Evolutionary conservation across 1,139 yeast genomes (phyloP), one percentile per base, ranked within the genome.

Genomic region (Hemisphaericaspora lyxosophila): DNA sequence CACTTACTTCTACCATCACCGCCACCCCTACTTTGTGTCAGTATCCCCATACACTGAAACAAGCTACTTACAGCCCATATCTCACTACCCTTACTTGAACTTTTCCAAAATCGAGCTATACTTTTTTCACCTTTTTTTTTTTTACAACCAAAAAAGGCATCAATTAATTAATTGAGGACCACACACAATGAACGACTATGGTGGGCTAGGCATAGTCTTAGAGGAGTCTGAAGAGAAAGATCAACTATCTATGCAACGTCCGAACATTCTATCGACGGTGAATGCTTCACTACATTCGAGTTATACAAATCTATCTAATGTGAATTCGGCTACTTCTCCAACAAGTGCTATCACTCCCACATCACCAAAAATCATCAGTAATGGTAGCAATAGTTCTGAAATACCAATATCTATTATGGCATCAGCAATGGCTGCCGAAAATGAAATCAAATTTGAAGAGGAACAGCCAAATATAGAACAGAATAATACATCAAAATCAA

Each of bases 141-240:
- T n/a, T n/a, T n/a, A n/a, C n/a, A n/a, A n/a, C n/a, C n/a, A n/a
- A n/a, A n/a, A n/a, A n/a, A n/a, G n/a, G n/a, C n/a, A n/a, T n/a
- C n/a, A n/a, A n/a, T n/a, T n/a, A n/a, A n/a, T n/a, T n/a, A n/a
- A n/a, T n/a, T n/a, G n/a, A n/a, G n/a, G n/a, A n/a, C n/a, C 23
- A 20, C 11, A 20, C 23, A 16, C 20, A 22, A 45, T 44, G 50
- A 46, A 33, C 39, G 48, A 42, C 29, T 44, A 39, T 36, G 50
- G 50, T 40, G 68, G 67, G 16, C 50, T 64, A 42, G 67, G 69
- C 16, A 63, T 64, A 31, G 56, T 63, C 6, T 47, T 62, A 13
- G 70, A 64, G 40, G 68, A 62, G 38, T 42, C 24, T 12, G 45
- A 40, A 30, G 43, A 43, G 15, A 29, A 34, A 29, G 22, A 24